A percentile compares a stretch with the other conserved stretches of the same genome.
Conservation (phyloP, 805 yeast genomes). For the Candida krabiensis region DNA sequence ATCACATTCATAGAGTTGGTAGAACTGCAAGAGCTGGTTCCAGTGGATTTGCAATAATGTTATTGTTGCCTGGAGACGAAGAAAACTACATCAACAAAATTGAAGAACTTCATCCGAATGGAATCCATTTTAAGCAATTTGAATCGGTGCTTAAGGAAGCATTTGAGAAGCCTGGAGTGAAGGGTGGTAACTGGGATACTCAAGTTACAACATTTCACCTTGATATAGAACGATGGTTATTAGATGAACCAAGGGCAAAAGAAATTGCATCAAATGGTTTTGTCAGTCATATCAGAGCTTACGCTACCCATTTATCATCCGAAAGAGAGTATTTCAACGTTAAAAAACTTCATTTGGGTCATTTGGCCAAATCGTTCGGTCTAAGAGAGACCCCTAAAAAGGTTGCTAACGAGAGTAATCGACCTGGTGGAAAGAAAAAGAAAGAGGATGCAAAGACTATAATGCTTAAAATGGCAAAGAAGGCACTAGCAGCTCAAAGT, state of each 20-base stretch:
- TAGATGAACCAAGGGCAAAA: slow-evolving; percentile 62
- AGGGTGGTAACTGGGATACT: slow-evolving; percentile 69
- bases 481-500: slow-evolving; percentile 60
- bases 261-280: slow-evolving; percentile 78
- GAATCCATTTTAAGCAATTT: slow-evolving; percentile 47
- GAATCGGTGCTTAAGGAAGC: slow-evolving; percentile 38
- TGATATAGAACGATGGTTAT: slow-evolving; percentile 82
- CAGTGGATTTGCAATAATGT: slow-evolving; percentile 72
- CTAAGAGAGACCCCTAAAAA: slow-evolving; percentile 91
- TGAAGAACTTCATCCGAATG: slow-evolving; percentile 50
- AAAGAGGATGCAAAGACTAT: slow-evolving; percentile 71
- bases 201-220: slow-evolving; percentile 97
- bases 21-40: slow-evolving; percentile 98
- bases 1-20: slow-evolving; percentile 95
- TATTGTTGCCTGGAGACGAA: slow-evolving; percentile 85
- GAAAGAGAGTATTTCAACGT: slow-evolving; percentile 84
- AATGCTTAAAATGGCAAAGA: slow-evolving; percentile 73
- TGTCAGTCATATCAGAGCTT: slow-evolving; percentile 88
- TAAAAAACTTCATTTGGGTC: slow-evolving; percentile 86
- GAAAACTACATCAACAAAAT: slow-evolving; percentile 76
- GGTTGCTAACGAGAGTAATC: slow-evolving; percentile 49
- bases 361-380: slow-evolving; percentile 92
- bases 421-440: slow-evolving; percentile 39
- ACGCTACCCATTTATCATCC: slow-evolving; percentile 85
- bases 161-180: slow-evolving; percentile 24